Conservation (phyloP, 345 rosid species). For the Eucalyptus microcorys region DNA sequence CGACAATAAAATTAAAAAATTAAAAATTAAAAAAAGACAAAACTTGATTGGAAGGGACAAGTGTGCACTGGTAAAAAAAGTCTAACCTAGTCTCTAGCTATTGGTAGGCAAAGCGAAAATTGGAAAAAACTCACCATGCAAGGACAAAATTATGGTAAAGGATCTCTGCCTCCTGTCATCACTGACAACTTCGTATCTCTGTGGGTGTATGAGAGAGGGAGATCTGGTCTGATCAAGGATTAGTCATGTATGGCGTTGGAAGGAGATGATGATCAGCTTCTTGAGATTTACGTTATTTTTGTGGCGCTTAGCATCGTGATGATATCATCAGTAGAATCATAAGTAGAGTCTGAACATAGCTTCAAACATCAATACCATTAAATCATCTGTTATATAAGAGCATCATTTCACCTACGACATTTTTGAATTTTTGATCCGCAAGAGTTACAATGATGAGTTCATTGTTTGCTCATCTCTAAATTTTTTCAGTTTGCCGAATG, state of each 20-base stretch:
- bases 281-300: neutral
- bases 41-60: neutral
- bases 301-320: neutral
- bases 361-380: neutral
- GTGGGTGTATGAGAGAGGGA: neutral
- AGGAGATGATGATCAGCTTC: neutral
- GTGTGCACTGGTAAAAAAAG: neutral
- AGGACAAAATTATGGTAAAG: constrained; percentile 7
- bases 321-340: neutral
- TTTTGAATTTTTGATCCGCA: neutral
- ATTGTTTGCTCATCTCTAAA: neutral
- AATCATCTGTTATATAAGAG: neutral
- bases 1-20: neutral
- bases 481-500: neutral
- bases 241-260: neutral
- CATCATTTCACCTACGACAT: neutral
- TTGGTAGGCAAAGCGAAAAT: neutral
- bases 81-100: neutral
- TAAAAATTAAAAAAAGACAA: neutral
- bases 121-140: neutral
- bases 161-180: constrained; percentile 30
- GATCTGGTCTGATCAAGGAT: neutral
- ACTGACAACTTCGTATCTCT: constrained; percentile 38
- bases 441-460: neutral
- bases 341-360: neutral